A percentile compares a stretch with the other conserved stretches of the same genome.
Conservation (phyloP, 148 eudicot species). For the Fagopyrum tataricum region DNA sequence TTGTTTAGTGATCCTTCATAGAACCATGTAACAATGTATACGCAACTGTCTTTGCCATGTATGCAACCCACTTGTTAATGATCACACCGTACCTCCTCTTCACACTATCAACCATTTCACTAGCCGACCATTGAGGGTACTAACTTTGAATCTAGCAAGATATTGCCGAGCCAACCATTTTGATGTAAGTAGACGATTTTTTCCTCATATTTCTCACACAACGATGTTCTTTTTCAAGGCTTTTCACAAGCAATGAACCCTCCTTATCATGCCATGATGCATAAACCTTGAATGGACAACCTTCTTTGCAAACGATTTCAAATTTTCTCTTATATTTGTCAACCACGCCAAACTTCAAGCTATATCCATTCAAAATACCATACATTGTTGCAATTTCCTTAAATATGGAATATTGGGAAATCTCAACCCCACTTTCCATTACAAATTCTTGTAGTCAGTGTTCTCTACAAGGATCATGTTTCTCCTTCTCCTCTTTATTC, state of each 20-base stretch:
- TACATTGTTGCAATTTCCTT: background rate
- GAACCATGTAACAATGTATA: background rate
- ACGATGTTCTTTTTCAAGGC: background rate
- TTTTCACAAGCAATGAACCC: background rate
- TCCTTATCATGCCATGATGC: no score
- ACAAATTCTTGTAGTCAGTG: background rate
- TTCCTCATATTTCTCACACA: background rate
- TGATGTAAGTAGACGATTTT: background rate
- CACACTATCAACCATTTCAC: background rate
- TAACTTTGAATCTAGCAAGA: background rate
- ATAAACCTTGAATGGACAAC: background rate
- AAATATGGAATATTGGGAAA: background rate
- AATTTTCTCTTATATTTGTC: background rate
- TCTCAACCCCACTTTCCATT: background rate
- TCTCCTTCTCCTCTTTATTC: background rate
- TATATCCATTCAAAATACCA: background rate
- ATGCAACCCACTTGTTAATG: background rate
- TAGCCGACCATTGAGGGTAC: background rate
- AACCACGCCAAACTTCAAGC: background rate
- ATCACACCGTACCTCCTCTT: background rate
- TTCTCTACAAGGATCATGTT: background rate
- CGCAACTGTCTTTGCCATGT: background rate
- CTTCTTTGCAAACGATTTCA: background rate
- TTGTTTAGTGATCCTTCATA: background rate
- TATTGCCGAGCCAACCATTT: background rate